Evolutionary conservation across 139 green algal genomes (phyloP).

Genomic region (Raphidocelis subcapitata): DNA sequence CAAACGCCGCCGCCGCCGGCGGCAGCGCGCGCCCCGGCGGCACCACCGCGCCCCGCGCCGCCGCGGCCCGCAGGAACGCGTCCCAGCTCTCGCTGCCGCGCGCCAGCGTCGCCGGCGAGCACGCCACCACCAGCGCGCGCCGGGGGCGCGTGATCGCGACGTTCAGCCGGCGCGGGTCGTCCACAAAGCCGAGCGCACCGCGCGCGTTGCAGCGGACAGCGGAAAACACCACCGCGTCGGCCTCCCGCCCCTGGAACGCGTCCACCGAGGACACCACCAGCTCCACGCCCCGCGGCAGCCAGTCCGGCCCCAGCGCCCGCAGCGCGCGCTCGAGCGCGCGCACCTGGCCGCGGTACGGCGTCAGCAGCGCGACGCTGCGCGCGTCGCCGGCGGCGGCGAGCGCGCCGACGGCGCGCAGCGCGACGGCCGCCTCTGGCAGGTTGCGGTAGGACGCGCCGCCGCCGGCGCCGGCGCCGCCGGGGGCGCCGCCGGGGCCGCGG

Average conservation of each 20-base stretch:
- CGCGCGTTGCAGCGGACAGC: slow-evolving; percentile 52
- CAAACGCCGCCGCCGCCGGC: neutral
- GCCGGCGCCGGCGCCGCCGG: neutral
- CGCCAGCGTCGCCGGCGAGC: slow-evolving; percentile 41
- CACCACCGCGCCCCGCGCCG: neutral
- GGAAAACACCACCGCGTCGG: slow-evolving; percentile 75
- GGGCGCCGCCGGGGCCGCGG: neutral
- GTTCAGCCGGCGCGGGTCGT: slow-evolving; percentile 79
- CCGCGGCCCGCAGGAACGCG: slow-evolving; percentile 41
- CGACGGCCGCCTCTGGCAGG: slow-evolving; percentile 58
- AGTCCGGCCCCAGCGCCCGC: slow-evolving; percentile 16
- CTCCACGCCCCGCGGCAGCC: neutral
- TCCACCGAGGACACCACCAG: slow-evolving; percentile 51
- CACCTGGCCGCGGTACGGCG: slow-evolving; percentile 79
- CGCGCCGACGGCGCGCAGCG: slow-evolving; percentile 33
- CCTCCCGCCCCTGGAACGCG: slow-evolving; percentile 78
- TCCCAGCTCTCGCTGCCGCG: slow-evolving; percentile 35
- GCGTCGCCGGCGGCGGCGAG: slow-evolving; percentile 46
- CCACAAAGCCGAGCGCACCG: slow-evolving; percentile 75
- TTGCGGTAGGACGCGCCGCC: slow-evolving; percentile 61
- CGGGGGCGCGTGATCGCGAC: slow-evolving; percentile 80
- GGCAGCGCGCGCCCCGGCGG: neutral
- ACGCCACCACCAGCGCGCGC: slow-evolving; percentile 72
- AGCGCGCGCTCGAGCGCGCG: slow-evolving; percentile 28
- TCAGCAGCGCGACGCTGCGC: slow-evolving; percentile 69